A percentile compares a stretch with the other conserved stretches of the same genome.
phyloP scores from a whole-genome alignment of 352 stramenopile genomes.

The Albugo laibachii region DNA sequence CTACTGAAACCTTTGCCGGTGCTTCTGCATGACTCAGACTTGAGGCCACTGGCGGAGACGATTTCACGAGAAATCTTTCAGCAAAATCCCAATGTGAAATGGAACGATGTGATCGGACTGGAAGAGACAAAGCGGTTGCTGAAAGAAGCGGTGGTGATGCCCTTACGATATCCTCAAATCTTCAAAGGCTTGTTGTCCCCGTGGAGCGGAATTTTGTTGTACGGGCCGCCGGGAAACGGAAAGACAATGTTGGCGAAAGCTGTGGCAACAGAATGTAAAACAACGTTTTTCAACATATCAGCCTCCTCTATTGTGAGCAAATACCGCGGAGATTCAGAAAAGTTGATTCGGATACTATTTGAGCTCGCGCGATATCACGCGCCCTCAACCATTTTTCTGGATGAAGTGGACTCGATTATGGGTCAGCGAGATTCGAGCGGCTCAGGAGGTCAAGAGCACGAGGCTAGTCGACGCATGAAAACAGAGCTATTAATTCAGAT shows the following conservation, averaged over 20 bases:
- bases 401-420: slow-evolving; percentile 82
- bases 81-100: slow-evolving; percentile 79
- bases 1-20: slow-evolving; percentile 74
- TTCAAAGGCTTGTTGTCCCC: slow-evolving; percentile 83
- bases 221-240: slow-evolving; percentile 62
- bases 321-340: slow-evolving; percentile 70
- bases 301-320: slow-evolving; percentile 77
- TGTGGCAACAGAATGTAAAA: slow-evolving; percentile 68
- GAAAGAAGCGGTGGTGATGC: slow-evolving; percentile 90
- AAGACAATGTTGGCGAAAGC: slow-evolving; percentile 82
- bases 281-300: slow-evolving; percentile 80
- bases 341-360: slow-evolving; percentile 74
- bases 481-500: slow-evolving; percentile 78
- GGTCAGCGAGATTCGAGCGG: slow-evolving; percentile 54
- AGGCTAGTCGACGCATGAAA: slow-evolving; percentile 73
- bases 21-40: slow-evolving; percentile 73
- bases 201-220: slow-evolving; percentile 83
- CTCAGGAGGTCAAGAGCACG: slow-evolving; percentile 53
- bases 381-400: slow-evolving; percentile 71
- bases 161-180: slow-evolving; percentile 86
- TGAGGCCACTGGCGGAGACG: slow-evolving; percentile 64
- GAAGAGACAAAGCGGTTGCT: slow-evolving; percentile 85
- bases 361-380: slow-evolving; percentile 63
- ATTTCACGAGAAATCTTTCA: slow-evolving; percentile 87
- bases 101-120: slow-evolving; percentile 76